Evolutionary conservation across 148 eudicot genomes (phyloP), one percentile per base, ranked within the genome.

Genomic region (Silene conica): DNA sequence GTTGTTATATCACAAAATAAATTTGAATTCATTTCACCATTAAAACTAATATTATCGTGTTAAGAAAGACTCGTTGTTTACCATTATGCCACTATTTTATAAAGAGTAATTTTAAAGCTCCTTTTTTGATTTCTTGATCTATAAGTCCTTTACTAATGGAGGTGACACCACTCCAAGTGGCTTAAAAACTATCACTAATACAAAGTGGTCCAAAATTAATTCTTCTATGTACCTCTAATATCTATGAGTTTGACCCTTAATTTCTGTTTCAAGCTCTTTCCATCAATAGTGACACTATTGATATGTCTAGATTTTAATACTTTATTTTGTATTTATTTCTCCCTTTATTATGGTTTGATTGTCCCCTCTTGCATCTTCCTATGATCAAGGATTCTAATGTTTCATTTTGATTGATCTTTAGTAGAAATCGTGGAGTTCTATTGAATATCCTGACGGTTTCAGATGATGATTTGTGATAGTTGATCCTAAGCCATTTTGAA

Each of bases 171-270:
- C 15, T 52, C 58, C 79, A 72, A 75, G 72, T 75, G 80, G 78
- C 73, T 74, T 31, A 45, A 55, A 55, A 62, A 52, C 59, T 75
- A 62, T 68, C 62, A 69, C 21, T 77, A 57, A 77, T 38, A 65
- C 56, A 68, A 77, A 71, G 80, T 77, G 76, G 67, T 71, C 76
- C 71, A 25, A 55, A 71, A 77, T 0, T 23, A 34, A 56, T 55
- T 74, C 18, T 48, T 9, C 55, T n/a, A 16, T 28, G 43, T 58
- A 28, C n/a, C 59, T 45, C 76, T 67, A 66, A 54, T 58, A 78
- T 67, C 61, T 58, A 67, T 74, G 81, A 58, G 81, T 65, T 78
- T 78, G 81, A 78, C 81, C 77, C 81, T 57, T 67, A 78, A 78
- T 43, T 78, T 73, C 31, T 68, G 81, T 73, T 26, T 67, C 23